Percentiles rank a stretch among this genome's conserved stretches.
phyloP scores from a whole-genome alignment of 176 grass and related monocot species.

The Carex myosuroides region DNA sequence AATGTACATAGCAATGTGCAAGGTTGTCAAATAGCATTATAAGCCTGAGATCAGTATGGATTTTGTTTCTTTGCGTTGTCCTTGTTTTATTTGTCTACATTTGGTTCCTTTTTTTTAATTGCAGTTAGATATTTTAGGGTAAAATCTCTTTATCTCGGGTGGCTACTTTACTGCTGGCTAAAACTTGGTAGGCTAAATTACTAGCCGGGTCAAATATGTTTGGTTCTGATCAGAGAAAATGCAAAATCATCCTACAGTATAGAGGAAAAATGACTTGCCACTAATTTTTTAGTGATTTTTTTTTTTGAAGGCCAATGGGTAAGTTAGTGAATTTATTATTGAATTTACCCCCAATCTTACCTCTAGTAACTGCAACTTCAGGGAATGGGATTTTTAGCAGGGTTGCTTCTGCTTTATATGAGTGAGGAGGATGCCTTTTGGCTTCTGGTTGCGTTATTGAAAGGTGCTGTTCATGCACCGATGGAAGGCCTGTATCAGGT shows the following conservation, averaged over 20 bases:
- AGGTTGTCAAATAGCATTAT: background rate
- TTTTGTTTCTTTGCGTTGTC: slow-evolving; percentile 16
- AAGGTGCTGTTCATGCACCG: slow-evolving; percentile 93
- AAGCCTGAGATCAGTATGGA: background rate
- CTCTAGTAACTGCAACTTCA: slow-evolving; percentile 16
- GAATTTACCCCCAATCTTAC: background rate
- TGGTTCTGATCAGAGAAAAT: background rate
- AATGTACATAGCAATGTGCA: background rate
- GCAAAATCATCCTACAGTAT: background rate
- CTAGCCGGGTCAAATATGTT: background rate
- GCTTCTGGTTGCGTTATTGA: slow-evolving; percentile 90
- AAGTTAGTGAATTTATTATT: slow-evolving; percentile 6
- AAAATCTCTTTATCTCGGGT: background rate
- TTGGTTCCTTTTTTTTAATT: background rate
- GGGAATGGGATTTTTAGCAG: slow-evolving; percentile 99
- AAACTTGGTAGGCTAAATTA: background rate
- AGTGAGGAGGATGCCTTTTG: slow-evolving; percentile 97
- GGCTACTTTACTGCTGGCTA: background rate
- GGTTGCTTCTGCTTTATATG: slow-evolving; percentile 93
- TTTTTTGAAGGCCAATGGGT: too few relatives aligned
- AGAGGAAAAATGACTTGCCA: background rate
- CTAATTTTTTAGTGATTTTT: too few relatives aligned
- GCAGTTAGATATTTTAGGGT: slow-evolving; percentile 14
- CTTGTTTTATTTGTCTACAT: slow-evolving; percentile 13
- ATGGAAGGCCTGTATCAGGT: slow-evolving; percentile 99